Evolutionary conservation across 1,139 yeast genomes (phyloP), one percentile per base, ranked within the genome.

Genomic region (Candida labiduridarum): DNA sequence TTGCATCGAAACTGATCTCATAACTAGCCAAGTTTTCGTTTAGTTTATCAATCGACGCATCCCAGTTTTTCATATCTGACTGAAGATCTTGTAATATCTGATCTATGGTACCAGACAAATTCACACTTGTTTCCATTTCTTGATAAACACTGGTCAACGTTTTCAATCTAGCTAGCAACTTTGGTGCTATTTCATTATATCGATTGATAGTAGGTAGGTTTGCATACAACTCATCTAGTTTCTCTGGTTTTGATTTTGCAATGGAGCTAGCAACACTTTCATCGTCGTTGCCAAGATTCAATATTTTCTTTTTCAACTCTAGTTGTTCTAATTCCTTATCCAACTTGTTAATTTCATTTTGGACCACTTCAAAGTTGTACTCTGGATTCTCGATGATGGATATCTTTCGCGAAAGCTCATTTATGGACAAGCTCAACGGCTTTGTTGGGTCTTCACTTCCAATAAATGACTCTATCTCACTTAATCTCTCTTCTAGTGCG

Each of bases 131-230:
- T 8, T 70, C 70, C 34, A 72, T 52, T 22, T 74, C 78, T 5
- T 71, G 57, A 58, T 83, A 87, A 1, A 82, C 66, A 0, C 60
- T 63, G 51, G 75, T 72, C 44, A 83, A 65, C 0, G 78, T 64
- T 51, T 76, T 72, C 31, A 84, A 64, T 39, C 89, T 63, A 12
- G 64, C 58, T 2, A 79, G 49, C 1, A 82, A 49, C 3, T 65
- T 59, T 0, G 86, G 85, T 0, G 82, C 62, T 1, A 64, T 56
- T 7, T 60, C 54, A 15, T 65, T 66, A 36, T 74, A 64, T 1
- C 57, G 58, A 34, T 72, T 73, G n/a, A 81, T 63, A 1, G 66
- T 65, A 0, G 71, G 72, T 25, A 82, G 61, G 12, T 61, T 66
- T 2, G 55, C 58, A 52, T 74, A 75, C 3, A 83, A 52, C 49